Percentiles rank a stretch among this genome's conserved stretches.
phyloP scores from a whole-genome alignment of 2,329 filamentous ascomycete genomes.

The Penicillium sp. region DNA sequence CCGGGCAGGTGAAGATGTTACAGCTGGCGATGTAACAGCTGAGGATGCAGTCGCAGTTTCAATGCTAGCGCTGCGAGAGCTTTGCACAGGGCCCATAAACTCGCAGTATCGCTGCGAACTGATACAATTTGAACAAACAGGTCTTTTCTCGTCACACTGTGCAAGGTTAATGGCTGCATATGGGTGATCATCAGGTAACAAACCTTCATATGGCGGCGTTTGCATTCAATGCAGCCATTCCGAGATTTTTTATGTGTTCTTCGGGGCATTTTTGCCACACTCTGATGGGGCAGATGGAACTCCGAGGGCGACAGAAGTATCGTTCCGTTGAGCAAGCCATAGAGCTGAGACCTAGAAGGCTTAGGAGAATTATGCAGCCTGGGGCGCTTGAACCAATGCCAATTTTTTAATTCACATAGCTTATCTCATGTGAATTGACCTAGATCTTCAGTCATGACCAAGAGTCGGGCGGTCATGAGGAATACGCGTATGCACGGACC shows the following conservation, averaged over 20 bases:
- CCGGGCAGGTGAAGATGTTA: neutral
- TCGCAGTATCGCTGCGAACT: conserved; percentile 22
- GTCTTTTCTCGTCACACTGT: conserved; percentile 38
- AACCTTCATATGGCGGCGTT: conserved; percentile 42
- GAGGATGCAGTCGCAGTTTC: conserved; percentile 1
- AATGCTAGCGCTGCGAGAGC: neutral
- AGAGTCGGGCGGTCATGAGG: neutral
- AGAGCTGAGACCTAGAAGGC: too few relatives aligned
- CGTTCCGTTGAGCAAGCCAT: neutral
- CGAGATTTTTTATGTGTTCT: conserved; percentile 39
- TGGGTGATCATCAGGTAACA: neutral
- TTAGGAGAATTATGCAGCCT: neutral
- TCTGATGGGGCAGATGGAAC: neutral
- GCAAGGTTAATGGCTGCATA: neutral
- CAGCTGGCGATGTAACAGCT: neutral
- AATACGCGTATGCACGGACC: conserved; percentile 9
- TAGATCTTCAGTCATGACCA: neutral
- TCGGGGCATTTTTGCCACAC: conserved; percentile 11
- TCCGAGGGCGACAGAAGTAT: neutral
- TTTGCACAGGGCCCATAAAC: conserved; percentile 6
- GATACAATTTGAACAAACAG: conserved; percentile 36
- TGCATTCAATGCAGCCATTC: conserved; percentile 40
- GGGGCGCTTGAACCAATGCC: neutral
- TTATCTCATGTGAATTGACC: neutral
- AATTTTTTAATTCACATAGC: neutral